These are phyloP conservation scores for Effrenium voratum DNA, from an alignment of 73 alveolate species.

Conservation along the genomic window DNA sequence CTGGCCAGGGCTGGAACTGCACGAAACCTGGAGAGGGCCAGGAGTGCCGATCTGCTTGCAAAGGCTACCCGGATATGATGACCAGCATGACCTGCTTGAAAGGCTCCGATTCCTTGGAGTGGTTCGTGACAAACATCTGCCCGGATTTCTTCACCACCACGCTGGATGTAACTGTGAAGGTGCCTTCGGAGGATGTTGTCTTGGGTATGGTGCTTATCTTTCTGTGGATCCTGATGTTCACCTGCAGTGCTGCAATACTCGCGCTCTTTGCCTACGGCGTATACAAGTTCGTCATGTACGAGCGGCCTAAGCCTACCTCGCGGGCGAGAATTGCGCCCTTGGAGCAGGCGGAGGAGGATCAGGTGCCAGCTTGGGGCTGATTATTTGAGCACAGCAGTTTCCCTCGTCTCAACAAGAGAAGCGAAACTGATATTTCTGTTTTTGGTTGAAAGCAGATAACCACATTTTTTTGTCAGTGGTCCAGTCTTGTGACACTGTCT, in stretches of 20 bases:
- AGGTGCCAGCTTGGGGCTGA: no score
- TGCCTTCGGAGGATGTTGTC: slow-evolving; percentile 48
- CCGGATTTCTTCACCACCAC: slow-evolving; percentile 58
- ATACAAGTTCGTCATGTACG: slow-evolving; percentile 33
- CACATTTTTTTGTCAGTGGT: no score
- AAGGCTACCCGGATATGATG: slow-evolving; percentile 36
- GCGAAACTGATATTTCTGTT: no score
- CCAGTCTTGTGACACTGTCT: no score
- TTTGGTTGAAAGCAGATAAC: no score
- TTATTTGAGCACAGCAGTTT: no score
- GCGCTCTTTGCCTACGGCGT: slow-evolving; percentile 42
- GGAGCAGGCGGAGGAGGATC: no score
- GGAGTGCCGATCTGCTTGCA: slow-evolving; percentile 54
- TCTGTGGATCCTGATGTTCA: slow-evolving; percentile 9
- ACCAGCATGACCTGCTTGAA: slow-evolving; percentile 57
- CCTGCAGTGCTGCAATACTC: slow-evolving; percentile 21
- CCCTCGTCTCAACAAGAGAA: no score
- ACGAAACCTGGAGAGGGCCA: slow-evolving; percentile 69
- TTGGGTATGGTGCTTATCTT: slow-evolving; percentile 7
- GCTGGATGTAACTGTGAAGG: not conserved
- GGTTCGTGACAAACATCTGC: slow-evolving; percentile 63
- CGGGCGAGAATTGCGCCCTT: no score
- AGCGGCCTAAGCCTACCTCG: slow-evolving; percentile 1
- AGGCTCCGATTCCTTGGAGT: slow-evolving; percentile 48
- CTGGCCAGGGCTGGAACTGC: slow-evolving; percentile 12